Conservation (phyloP, 257 asterid species). For the Solanum okadae region DNA sequence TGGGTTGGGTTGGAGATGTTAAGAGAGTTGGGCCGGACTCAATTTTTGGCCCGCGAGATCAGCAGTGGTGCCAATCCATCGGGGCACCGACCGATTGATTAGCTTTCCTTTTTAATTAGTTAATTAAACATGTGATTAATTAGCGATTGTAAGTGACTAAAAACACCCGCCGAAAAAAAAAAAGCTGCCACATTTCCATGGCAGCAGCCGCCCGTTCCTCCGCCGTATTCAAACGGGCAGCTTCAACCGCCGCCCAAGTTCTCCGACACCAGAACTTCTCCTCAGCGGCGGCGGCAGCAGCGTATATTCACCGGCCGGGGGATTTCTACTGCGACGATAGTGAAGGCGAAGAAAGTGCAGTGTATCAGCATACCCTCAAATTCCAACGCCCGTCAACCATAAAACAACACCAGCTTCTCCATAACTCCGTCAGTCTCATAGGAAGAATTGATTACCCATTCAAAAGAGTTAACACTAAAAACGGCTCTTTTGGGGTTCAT, state of each 20-base stretch:
- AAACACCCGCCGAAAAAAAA: neutral
- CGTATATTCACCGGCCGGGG: slow-evolving; percentile 8
- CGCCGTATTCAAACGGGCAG: slow-evolving; percentile 8
- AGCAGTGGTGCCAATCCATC: neutral
- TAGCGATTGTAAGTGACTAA: neutral
- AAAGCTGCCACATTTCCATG: neutral
- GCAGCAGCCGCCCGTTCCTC: neutral
- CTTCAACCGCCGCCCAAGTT: neutral
- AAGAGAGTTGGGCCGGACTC: neutral
- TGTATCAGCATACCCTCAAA: slow-evolving; percentile 49
- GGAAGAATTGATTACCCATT: slow-evolving; percentile 30
- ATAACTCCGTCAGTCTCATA: slow-evolving; percentile 63
- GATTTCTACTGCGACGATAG: slow-evolving; percentile 8
- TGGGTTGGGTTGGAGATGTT: neutral
- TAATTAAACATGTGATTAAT: neutral
- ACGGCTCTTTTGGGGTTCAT: slow-evolving; percentile 23
- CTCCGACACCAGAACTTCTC: slow-evolving; percentile 18
- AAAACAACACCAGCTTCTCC: slow-evolving; percentile 4
- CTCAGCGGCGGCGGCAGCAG: slow-evolving; percentile 15
- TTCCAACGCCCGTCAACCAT: slow-evolving; percentile 53
- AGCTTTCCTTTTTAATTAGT: neutral
- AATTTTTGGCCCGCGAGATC: neutral
- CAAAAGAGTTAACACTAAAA: neutral
- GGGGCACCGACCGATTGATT: neutral
- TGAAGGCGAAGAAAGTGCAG: slow-evolving; percentile 33